phyloP scores from a whole-genome alignment of 352 stramenopile species.

The Phytopythium delawarense region DNA sequence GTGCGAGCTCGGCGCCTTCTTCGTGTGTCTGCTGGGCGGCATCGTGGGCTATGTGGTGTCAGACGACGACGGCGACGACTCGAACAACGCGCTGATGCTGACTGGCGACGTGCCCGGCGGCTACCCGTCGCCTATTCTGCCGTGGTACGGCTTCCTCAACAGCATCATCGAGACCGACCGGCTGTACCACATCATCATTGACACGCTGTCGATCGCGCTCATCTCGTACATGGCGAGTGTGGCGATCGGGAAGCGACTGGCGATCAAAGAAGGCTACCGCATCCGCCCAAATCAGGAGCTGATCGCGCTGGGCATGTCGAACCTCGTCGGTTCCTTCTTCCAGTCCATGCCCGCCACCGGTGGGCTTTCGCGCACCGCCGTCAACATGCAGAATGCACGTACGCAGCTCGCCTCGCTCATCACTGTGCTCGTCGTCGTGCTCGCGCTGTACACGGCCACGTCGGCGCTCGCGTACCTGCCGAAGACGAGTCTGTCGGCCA shows the following conservation, averaged over 20 bases:
- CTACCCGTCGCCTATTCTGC: slow-evolving; percentile 43
- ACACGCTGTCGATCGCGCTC: slow-evolving; percentile 74
- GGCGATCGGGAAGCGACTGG: slow-evolving; percentile 84
- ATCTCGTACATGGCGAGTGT: slow-evolving; percentile 91
- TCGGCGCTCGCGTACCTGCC: slow-evolving; percentile 79
- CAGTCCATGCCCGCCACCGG: slow-evolving; percentile 82
- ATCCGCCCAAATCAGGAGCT: slow-evolving; percentile 82
- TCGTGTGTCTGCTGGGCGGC: slow-evolving; percentile 69
- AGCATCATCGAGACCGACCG: slow-evolving; percentile 42
- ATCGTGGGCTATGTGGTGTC: slow-evolving; percentile 36
- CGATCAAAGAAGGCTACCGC: slow-evolving; percentile 70
- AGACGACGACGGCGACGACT: slow-evolving; percentile 5
- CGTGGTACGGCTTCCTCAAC: slow-evolving; percentile 48
- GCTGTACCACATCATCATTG: slow-evolving; percentile 54
- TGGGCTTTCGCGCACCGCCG: slow-evolving; percentile 86
- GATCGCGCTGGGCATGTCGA: slow-evolving; percentile 80
- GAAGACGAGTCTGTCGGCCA: slow-evolving; percentile 76
- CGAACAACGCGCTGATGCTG: slow-evolving; percentile 49
- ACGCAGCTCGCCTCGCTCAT: slow-evolving; percentile 84
- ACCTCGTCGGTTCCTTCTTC: slow-evolving; percentile 86
- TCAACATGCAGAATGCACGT: slow-evolving; percentile 87
- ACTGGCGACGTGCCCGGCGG: slow-evolving; percentile 69
- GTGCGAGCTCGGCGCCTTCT: slow-evolving; percentile 57
- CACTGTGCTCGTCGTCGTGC: slow-evolving; percentile 73
- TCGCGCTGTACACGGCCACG: slow-evolving; percentile 84